Percentiles rank a stretch among this genome's conserved stretches.
Conservation (phyloP, 2,329 filamentous ascomycete species). For the Colletotrichum abscissum region DNA sequence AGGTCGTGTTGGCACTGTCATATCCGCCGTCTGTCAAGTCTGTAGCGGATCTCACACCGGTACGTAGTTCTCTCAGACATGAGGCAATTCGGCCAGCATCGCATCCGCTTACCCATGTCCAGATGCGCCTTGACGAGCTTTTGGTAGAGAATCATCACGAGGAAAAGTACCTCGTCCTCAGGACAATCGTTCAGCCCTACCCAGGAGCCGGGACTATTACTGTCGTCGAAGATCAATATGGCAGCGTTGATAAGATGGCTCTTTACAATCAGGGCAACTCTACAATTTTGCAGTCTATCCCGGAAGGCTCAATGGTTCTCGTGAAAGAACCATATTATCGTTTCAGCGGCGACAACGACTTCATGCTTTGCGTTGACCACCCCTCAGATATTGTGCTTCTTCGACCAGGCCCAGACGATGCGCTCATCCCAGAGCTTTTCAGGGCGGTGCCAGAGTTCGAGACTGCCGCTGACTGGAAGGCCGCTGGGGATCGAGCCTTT, state of each 20-base stretch:
- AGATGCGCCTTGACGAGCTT: slow-evolving; percentile 46
- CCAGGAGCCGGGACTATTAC: slow-evolving; percentile 47
- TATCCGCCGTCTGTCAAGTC: slow-evolving; percentile 38
- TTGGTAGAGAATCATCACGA: slow-evolving; percentile 48
- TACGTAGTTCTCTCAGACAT: neutral
- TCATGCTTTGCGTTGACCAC: slow-evolving; percentile 50
- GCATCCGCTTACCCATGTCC: neutral
- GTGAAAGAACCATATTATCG: slow-evolving; percentile 52
- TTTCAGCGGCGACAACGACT: slow-evolving; percentile 44
- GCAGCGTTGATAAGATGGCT: slow-evolving; percentile 49
- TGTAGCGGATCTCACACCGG: slow-evolving; percentile 26
- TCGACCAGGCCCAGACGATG: slow-evolving; percentile 40
- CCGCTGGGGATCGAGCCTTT: slow-evolving; percentile 38
- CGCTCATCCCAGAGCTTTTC: neutral
- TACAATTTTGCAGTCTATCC: slow-evolving; percentile 45
- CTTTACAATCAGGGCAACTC: slow-evolving; percentile 51
- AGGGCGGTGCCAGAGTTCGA: slow-evolving; percentile 13
- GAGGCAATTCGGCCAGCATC: too few species aligned
- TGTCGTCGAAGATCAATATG: slow-evolving; percentile 48
- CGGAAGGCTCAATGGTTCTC: slow-evolving; percentile 45
- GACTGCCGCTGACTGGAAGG: slow-evolving; percentile 35
- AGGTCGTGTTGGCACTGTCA: slow-evolving; percentile 38
- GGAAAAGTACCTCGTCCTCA: slow-evolving; percentile 45
- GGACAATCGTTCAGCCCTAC: slow-evolving; percentile 44
- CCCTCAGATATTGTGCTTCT: slow-evolving; percentile 47